These are phyloP conservation scores for Coprinellus micaceus DNA, from an alignment of 768 basidiomycete genomes.

Conservation along the genomic window DNA sequence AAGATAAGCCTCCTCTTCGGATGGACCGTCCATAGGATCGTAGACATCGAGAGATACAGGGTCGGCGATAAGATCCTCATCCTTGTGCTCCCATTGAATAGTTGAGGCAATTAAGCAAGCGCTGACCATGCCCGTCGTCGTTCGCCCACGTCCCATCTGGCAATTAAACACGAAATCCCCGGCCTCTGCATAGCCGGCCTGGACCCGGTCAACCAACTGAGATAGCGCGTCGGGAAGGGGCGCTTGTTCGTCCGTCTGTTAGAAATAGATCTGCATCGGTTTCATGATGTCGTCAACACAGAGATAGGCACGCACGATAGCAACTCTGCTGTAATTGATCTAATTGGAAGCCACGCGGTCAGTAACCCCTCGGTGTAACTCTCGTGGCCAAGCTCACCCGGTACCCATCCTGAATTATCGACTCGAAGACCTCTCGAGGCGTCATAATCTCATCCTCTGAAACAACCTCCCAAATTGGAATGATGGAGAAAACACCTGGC, in stretches of 20 bases:
- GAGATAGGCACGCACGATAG: conserved; percentile 60
- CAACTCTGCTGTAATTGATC: conserved; percentile 86
- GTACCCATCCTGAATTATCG: conserved; percentile 74
- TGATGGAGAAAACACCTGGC: conserved; percentile 84
- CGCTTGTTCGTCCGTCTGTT: conserved; percentile 93
- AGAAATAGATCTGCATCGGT: conserved; percentile 5
- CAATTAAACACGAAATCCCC: conserved; percentile 93
- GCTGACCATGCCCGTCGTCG: conserved; percentile 95
- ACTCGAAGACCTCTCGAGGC: conserved; percentile 74
- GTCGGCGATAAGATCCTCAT: conserved; percentile 36
- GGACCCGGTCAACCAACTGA: conserved; percentile 73
- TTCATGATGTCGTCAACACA: neutral
- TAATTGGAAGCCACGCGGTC: conserved; percentile 23
- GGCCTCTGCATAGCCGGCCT: conserved; percentile 49
- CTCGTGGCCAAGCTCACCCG: conserved; percentile 41
- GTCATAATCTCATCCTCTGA: conserved; percentile 81
- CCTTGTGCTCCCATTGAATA: conserved; percentile 52
- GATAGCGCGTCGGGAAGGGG: conserved; percentile 85
- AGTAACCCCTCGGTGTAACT: neutral
- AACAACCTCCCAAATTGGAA: conserved; percentile 93
- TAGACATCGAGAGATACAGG: conserved; percentile 41
- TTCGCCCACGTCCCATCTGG: conserved; percentile 90
- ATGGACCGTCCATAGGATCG: conserved; percentile 75
- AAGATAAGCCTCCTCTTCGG: conserved; percentile 85
- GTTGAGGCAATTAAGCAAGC: conserved; percentile 82